These are phyloP conservation scores for Neurospora sp. DNA, from an alignment of 2,329 filamentous ascomycete species.

Conservation along the genomic window DNA sequence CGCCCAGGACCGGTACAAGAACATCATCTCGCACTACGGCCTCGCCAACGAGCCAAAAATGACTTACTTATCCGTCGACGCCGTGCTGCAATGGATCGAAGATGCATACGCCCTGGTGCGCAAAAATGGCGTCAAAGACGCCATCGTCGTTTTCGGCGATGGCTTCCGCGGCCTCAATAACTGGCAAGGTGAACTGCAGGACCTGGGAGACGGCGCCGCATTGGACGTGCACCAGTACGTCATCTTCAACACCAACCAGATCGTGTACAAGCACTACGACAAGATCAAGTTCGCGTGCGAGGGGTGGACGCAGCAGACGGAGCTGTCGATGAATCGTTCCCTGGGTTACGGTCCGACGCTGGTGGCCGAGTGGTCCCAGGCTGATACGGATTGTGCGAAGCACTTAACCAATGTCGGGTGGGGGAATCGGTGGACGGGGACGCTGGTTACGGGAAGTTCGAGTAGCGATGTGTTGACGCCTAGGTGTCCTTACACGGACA, in stretches of 20 bases:
- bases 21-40: conserved; percentile 86
- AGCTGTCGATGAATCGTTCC: conserved; percentile 58
- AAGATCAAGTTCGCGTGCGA: conserved; percentile 83
- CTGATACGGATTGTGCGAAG: conserved; percentile 85
- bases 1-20: conserved; percentile 83
- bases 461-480: conserved; percentile 56
- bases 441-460: conserved; percentile 58
- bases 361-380: conserved; percentile 95
- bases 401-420: conserved; percentile 84
- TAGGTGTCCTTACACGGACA: conserved; percentile 60
- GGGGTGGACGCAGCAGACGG: conserved; percentile 75
- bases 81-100: conserved; percentile 72
- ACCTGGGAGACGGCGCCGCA: conserved; percentile 56
- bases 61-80: conserved; percentile 54
- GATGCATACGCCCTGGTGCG: conserved; percentile 64
- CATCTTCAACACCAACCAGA: conserved; percentile 88
- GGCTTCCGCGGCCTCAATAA: conserved; percentile 86
- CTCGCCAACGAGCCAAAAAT: conserved; percentile 92
- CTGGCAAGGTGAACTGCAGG: conserved; percentile 77
- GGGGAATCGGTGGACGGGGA: conserved; percentile 88
- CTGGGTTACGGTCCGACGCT: conserved; percentile 89
- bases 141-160: conserved; percentile 77
- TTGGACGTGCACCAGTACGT: conserved; percentile 99
- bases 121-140: conserved; percentile 60
- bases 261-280: conserved; percentile 68